A percentile compares a stretch with the other conserved stretches of the same genome.
These are phyloP conservation scores for Fraxinus cuspidata DNA, from an alignment of 257 asterid species.

Conservation along the genomic window DNA sequence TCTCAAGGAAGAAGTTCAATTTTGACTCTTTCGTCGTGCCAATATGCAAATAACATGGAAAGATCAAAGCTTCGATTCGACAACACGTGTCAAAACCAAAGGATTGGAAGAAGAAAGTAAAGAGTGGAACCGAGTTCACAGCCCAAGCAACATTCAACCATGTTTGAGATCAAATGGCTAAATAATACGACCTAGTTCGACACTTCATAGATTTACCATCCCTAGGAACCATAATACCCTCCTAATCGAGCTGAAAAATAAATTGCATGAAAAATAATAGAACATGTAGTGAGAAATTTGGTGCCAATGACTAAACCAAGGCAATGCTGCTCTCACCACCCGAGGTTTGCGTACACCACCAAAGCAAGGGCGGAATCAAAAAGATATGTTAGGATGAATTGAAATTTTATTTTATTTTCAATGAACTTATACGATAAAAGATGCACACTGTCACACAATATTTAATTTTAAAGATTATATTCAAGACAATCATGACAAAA, in stretches of 20 bases:
- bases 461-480: no score
- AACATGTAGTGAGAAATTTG: neutral
- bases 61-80: neutral
- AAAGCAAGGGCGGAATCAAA: no score
- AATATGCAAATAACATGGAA: neutral
- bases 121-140: neutral
- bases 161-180: neutral
- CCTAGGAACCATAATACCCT: neutral
- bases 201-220: constrained; percentile 9
- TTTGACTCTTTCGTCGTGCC: no score
- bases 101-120: neutral
- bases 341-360: constrained; percentile 86
- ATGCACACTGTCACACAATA: no score
- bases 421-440: no score
- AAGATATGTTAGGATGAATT: no score
- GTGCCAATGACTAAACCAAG: constrained; percentile 43
- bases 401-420: no score
- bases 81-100: neutral
- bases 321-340: constrained; percentile 92
- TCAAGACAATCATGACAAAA: no score
- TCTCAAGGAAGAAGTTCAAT: no score
- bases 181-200: constrained; percentile 4
- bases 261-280: neutral
- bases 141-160: neutral
- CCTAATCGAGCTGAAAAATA: neutral